Evolutionary conservation across 2,329 filamentous ascomycete species (phyloP).

Genomic region (Triangularia verruculosa): DNA sequence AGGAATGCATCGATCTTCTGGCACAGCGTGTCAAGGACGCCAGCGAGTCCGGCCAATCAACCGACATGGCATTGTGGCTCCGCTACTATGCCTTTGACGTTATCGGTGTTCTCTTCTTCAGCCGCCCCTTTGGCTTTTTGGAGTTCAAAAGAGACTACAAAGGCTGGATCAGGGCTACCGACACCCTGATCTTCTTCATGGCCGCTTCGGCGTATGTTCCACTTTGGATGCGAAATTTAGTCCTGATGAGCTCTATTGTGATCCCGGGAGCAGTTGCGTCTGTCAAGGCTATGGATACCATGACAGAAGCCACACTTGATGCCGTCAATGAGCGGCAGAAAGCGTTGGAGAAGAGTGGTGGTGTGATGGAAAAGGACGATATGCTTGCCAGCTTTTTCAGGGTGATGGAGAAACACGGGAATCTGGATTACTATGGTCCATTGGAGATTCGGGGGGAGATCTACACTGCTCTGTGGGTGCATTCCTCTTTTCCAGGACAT

Average conservation of each 20-base stretch:
- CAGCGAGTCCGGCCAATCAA: background rate
- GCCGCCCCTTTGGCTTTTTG: slow-evolving; percentile 58
- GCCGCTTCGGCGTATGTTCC: slow-evolving; percentile 31
- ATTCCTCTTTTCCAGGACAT: slow-evolving; percentile 13
- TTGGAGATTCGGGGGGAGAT: slow-evolving; percentile 52
- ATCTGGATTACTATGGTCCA: slow-evolving; percentile 51
- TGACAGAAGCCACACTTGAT: slow-evolving; percentile 45
- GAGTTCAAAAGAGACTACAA: slow-evolving; percentile 58
- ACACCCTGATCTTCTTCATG: slow-evolving; percentile 19
- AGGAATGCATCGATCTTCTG: slow-evolving; percentile 38
- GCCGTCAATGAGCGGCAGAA: background rate
- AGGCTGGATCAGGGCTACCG: slow-evolving; percentile 46
- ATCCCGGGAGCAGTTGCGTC: background rate
- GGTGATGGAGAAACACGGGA: background rate
- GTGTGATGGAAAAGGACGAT: background rate
- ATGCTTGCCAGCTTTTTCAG: background rate
- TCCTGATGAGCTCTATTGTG: slow-evolving; percentile 27
- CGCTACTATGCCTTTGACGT: slow-evolving; percentile 36
- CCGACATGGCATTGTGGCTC: background rate
- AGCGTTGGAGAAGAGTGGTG: background rate
- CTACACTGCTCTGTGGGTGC: slow-evolving; percentile 39
- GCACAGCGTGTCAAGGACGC: background rate
- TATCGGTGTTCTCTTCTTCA: slow-evolving; percentile 51
- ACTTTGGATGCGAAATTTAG: slow-evolving; percentile 27
- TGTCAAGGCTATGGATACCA: slow-evolving; percentile 4